phyloP scores from a whole-genome alignment of 768 basidiomycete genomes.

The Sarcodon aspratus region DNA sequence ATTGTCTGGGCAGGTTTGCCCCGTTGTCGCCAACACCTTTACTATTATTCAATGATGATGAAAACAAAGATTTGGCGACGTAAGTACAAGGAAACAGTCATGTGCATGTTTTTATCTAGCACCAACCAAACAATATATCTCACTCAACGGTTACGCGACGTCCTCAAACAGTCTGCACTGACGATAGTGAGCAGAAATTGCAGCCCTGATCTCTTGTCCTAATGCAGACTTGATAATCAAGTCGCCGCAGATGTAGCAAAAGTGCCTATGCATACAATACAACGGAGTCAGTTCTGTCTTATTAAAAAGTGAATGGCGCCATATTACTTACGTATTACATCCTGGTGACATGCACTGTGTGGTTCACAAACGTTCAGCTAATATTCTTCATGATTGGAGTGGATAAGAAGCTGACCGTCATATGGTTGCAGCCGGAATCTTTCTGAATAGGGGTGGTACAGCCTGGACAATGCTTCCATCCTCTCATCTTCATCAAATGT shows the following conservation, averaged over 20 bases:
- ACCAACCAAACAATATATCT: no score
- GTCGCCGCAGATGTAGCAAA: conserved; percentile 22
- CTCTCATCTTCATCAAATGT: conserved; percentile 36
- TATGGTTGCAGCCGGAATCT: conserved; percentile 23
- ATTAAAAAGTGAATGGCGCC: background rate
- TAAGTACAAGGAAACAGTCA: no score
- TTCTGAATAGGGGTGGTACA: conserved; percentile 26
- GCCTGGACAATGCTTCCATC: conserved; percentile 56
- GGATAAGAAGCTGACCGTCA: conserved; percentile 16
- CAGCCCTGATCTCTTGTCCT: conserved; percentile 9
- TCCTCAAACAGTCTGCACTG: conserved; percentile 16
- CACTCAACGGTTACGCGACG: no score
- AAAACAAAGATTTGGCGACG: no score
- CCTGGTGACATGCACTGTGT: conserved; percentile 18
- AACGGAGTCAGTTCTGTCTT: background rate
- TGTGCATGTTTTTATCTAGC: no score
- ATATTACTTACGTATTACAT: conserved; percentile 20
- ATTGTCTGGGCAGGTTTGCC: no score
- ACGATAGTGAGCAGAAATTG: conserved; percentile 15
- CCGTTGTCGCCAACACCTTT: no score
- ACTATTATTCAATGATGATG: no score
- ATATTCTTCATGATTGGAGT: no score
- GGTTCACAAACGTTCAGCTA: background rate
- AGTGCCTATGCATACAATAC: conserved; percentile 17
- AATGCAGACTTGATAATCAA: conserved; percentile 17